Conservation (phyloP, 345 rosid species). For the Limnanthes douglasii region DNA sequence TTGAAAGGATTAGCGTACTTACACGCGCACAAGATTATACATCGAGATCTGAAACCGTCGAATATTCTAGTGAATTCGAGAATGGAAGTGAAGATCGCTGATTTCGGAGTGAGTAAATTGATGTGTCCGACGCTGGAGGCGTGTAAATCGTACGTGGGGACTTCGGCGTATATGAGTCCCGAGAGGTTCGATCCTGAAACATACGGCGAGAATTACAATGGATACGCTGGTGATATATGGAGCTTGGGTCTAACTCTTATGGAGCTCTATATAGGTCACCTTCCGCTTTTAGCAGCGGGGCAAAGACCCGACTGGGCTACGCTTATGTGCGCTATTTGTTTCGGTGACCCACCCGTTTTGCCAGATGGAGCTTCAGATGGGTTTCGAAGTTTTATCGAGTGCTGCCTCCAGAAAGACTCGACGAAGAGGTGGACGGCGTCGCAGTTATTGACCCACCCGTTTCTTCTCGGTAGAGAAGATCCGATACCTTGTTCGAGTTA, state of each 20-base stretch:
- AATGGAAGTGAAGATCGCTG: constrained; percentile 65
- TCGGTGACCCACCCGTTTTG: constrained; percentile 59
- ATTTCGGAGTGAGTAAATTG: constrained; percentile 77
- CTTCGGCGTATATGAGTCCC: constrained; percentile 92
- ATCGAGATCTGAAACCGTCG: constrained; percentile 77
- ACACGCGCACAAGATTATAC: constrained; percentile 57
- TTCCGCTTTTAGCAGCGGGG: constrained; percentile 49
- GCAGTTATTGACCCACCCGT: constrained; percentile 55
- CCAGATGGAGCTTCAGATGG: constrained; percentile 48
- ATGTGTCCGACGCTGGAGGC: constrained; percentile 51
- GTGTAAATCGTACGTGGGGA: constrained; percentile 80
- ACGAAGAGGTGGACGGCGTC: constrained; percentile 57
- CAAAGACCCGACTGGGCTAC: constrained; percentile 90
- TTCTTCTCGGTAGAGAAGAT: too few relatives aligned
- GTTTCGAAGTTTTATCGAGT: constrained; percentile 49
- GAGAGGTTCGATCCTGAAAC: constrained; percentile 73
- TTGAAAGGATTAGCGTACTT: constrained; percentile 49
- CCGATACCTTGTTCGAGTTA: too few relatives aligned
- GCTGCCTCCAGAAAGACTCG: constrained; percentile 74
- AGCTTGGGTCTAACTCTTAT: constrained; percentile 68
- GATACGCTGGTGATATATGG: constrained; percentile 82
- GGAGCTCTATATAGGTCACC: constrained; percentile 68
- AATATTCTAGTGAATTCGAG: constrained; percentile 43
- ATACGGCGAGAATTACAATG: constrained; percentile 38
- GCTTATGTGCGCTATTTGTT: constrained; percentile 81